Conservation (phyloP, 2,329 filamentous ascomycete species). For the Curvularia spicifera region DNA sequence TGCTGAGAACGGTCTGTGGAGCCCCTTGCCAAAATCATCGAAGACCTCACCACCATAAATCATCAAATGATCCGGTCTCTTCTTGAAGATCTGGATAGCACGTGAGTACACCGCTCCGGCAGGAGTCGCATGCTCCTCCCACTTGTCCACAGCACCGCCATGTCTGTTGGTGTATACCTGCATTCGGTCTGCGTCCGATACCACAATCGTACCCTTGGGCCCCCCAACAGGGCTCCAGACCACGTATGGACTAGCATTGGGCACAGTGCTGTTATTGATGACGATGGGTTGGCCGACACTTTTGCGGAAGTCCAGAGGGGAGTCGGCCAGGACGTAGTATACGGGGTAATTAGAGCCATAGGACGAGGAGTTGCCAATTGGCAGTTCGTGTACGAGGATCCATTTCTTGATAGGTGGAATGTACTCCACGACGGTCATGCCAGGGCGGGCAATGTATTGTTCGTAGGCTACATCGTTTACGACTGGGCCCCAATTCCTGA, state of each 20-base stretch:
- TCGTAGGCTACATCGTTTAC: conserved; percentile 32
- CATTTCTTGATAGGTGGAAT: conserved; percentile 30
- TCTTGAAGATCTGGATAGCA: conserved; percentile 28
- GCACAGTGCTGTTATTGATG: conserved; percentile 25
- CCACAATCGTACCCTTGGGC: conserved; percentile 30
- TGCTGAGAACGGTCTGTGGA: conserved; percentile 22
- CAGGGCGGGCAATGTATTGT: conserved; percentile 26
- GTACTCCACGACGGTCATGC: conserved; percentile 32
- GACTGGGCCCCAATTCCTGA: conserved; percentile 31
- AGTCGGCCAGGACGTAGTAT: conserved; percentile 31
- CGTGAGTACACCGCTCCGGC: conserved; percentile 28
- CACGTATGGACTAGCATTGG: conserved; percentile 29
- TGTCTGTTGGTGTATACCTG: conserved; percentile 29
- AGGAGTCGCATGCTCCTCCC: conserved; percentile 29
- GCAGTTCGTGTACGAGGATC: conserved; percentile 32
- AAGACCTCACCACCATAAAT: conserved; percentile 30
- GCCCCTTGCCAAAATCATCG: conserved; percentile 16
- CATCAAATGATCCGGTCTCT: conserved; percentile 22
- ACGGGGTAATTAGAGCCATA: conserved; percentile 30
- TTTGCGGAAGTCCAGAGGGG: conserved; percentile 26
- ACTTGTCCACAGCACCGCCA: conserved; percentile 25
- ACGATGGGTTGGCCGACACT: conserved; percentile 23
- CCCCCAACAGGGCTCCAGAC: conserved; percentile 33
- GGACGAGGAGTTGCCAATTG: conserved; percentile 24
- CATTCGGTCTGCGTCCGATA: conserved; percentile 24